A percentile compares a stretch with the other conserved stretches of the same genome.
Conservation (phyloP, 345 rosid species). For the Euphorbia pulcherrima region DNA sequence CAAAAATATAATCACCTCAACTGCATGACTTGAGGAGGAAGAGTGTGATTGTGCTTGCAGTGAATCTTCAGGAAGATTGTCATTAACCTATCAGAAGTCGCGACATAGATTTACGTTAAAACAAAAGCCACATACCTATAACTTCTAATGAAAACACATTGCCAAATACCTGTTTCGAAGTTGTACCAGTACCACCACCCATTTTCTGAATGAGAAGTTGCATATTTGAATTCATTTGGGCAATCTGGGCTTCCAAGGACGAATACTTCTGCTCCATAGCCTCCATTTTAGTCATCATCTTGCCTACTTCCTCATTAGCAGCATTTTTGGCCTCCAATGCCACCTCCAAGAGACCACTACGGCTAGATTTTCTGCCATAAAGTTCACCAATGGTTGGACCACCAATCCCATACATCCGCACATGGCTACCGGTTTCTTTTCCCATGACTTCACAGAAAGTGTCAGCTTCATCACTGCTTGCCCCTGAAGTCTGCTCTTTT, state of each 20-base stretch:
- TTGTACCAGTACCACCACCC: slow-evolving; percentile 14
- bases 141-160: background rate
- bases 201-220: slow-evolving; percentile 31
- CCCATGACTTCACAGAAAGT: slow-evolving; percentile 33
- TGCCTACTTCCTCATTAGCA: slow-evolving; percentile 27
- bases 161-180: slow-evolving; percentile 18
- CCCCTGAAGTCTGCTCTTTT: slow-evolving; percentile 16
- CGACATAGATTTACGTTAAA: background rate
- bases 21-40: slow-evolving; percentile 24
- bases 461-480: slow-evolving; percentile 24
- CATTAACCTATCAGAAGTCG: slow-evolving; percentile 6
- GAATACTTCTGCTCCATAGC: slow-evolving; percentile 34
- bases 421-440: slow-evolving; percentile 18
- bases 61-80: slow-evolving; percentile 13
- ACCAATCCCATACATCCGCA: slow-evolving; percentile 27
- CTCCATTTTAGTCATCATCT: slow-evolving; percentile 33
- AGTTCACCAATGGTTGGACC: slow-evolving; percentile 23
- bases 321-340: slow-evolving; percentile 30
- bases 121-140: background rate
- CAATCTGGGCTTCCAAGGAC: slow-evolving; percentile 33
- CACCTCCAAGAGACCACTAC: slow-evolving; percentile 12
- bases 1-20: slow-evolving; percentile 5
- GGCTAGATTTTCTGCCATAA: slow-evolving; percentile 22
- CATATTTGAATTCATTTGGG: slow-evolving; percentile 31
- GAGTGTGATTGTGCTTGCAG: slow-evolving; percentile 10